Conservation (phyloP, 805 yeast species). For the Candida nanaspora region DNA sequence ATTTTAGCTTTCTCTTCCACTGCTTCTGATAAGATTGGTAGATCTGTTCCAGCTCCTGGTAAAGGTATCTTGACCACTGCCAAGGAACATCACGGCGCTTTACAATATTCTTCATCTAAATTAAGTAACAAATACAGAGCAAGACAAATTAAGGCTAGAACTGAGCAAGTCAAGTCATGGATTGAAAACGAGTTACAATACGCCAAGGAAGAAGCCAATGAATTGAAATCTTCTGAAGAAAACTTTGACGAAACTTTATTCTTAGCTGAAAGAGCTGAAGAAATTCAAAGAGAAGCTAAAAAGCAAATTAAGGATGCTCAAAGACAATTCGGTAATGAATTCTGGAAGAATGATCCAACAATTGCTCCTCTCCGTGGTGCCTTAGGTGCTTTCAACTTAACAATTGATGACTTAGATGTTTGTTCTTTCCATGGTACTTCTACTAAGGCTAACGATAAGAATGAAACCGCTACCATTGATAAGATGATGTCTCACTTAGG, state of each 20-base stretch:
- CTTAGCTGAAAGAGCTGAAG: conserved; percentile 79
- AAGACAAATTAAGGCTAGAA: conserved; percentile 80
- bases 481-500: conserved; percentile 93
- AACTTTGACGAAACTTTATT: conserved; percentile 50
- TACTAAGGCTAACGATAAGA: conserved; percentile 97
- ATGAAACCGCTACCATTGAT: conserved; percentile 88
- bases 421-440: conserved; percentile 99
- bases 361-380: conserved; percentile 97
- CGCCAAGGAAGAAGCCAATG: conserved; percentile 64
- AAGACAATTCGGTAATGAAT: conserved; percentile 92
- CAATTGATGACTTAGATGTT: conserved; percentile 91
- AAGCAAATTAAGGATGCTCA: conserved; percentile 85
- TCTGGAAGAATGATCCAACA: conserved; percentile 84
- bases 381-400: conserved; percentile 85
- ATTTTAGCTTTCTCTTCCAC: conserved; percentile 91
- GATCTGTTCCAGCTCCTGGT: conserved; percentile 99
- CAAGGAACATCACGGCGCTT: conserved; percentile 78
- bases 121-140: conserved; percentile 89
- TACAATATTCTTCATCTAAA: conserved; percentile 73
- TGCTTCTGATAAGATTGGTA: conserved; percentile 97
- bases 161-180: conserved; percentile 75
- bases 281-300: conserved; percentile 75
- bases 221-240: conserved; percentile 36
- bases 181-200: conserved; percentile 70
- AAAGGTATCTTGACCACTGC: conserved; percentile 98